Evolutionary conservation across 192 early-diverging fungal species (phyloP), one percentile per base, ranked within the genome.

Genomic region (Powellomyces hirtus): DNA sequence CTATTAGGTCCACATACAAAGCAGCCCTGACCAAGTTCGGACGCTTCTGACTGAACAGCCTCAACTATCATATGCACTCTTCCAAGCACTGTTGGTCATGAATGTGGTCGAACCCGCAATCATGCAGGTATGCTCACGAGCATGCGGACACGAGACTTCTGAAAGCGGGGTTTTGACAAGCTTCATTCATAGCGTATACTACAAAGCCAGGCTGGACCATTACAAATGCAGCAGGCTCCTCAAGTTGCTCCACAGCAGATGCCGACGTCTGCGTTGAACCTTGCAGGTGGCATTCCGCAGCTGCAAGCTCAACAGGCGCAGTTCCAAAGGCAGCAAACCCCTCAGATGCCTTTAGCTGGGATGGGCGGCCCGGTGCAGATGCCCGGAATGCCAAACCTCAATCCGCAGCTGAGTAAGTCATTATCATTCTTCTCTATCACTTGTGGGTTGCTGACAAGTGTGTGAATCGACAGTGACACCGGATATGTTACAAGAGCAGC

Each of bases 21-120:
- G 64, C 31, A 77, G 80, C 45, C 86, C 89, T 1, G 89, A 90
- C n/a, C 78, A 87, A 59, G 84, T 89, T 6, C 85, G 83, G 45
- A 71, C 82, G 6, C 74, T 94, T 2, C 75, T 95, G n/a, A 75
- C 72, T 6, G 62, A 77, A n/a, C 91, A 95, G 64, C 93, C 93
- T 24, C 91, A 90, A 68, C 71, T 93, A 0, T 77, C 91, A 5
- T 95, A 92, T 77, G 91, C 90, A 2, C 70, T 94, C 29, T 93
- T 95, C 67, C 92, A 94, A 72, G 84, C 87, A 16, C 82, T 95
- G 68, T 52, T 92, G 8, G 81, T 88, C 62, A 89, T 90, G 83
- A 90, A 90, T 62, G 72, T 93, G 20, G 88, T 94, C 20, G 92
- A 94, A 71, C 80, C 80, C 2, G 77, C 74, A 10, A 22, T 75